These are phyloP conservation scores for Oemleria cerasiformis DNA, from an alignment of 306 rosid species.

Conservation along the genomic window DNA sequence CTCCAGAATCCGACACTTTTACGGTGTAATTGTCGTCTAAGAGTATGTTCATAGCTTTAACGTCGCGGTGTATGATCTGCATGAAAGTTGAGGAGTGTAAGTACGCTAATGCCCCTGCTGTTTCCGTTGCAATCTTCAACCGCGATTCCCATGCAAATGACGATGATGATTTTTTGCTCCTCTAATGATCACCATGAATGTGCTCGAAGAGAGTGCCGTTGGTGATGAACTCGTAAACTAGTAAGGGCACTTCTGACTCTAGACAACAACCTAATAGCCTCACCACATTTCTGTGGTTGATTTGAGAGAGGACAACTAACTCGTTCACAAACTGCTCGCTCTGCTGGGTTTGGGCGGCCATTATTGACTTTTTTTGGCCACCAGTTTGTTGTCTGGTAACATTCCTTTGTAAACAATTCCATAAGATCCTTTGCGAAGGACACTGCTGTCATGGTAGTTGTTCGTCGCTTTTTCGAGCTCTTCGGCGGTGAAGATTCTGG, in stretches of 20 bases:
- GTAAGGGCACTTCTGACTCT: neutral
- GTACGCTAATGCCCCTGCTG: neutral
- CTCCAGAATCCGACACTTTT: neutral
- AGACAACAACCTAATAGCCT: neutral
- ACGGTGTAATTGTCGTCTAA: neutral
- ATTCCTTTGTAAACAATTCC: neutral
- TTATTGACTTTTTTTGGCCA: neutral
- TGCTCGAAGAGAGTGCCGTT: neutral
- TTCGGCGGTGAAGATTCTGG: neutral
- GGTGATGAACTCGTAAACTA: neutral
- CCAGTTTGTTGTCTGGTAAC: neutral
- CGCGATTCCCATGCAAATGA: neutral
- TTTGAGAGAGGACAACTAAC: neutral
- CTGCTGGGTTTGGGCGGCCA: neutral
- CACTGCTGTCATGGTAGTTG: neutral
- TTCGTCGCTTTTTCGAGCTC: neutral
- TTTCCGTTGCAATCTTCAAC: neutral
- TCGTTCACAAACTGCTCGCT: neutral
- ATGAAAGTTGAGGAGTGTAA: neutral
- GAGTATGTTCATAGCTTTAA: neutral
- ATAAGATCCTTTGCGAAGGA: neutral
- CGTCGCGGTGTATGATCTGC: neutral
- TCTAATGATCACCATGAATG: neutral
- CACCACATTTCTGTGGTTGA: neutral
- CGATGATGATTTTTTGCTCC: neutral